phyloP scores from a whole-genome alignment of 495 filamentous ascomycete genomes.

The Hypoxylon crocopeplum region DNA sequence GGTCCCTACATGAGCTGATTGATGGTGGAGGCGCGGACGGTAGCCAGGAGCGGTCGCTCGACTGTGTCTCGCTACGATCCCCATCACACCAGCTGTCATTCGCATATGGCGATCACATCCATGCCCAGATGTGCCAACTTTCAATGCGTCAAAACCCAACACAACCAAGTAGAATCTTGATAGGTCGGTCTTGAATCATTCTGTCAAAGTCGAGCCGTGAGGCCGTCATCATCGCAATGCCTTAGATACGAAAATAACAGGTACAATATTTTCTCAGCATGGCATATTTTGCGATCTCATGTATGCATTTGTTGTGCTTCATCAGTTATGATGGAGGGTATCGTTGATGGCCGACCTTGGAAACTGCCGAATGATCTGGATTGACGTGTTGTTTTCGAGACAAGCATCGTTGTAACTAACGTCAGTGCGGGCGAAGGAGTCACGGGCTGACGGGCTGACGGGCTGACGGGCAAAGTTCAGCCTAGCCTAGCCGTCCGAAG shows the following conservation, averaged over 20 bases:
- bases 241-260: background rate
- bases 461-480: constrained; percentile 6
- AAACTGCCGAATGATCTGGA: constrained; percentile 29
- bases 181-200: constrained; percentile 8
- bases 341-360: constrained; percentile 14
- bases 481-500: constrained; percentile 25
- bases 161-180: constrained; percentile 7
- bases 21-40: constrained; percentile 16
- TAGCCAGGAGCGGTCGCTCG: constrained; percentile 34
- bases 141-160: constrained; percentile 6
- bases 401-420: constrained; percentile 18
- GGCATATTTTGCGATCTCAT: background rate
- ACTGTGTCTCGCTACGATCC: constrained; percentile 27
- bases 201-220: constrained; percentile 10
- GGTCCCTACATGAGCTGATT: constrained; percentile 15
- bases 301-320: constrained; percentile 6
- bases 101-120: constrained; percentile 28
- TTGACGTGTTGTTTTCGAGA: constrained; percentile 38
- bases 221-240: constrained; percentile 6
- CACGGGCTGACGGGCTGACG: constrained; percentile 6
- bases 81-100: constrained; percentile 24
- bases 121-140: constrained; percentile 13
- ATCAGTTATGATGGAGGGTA: constrained; percentile 4
- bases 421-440: constrained; percentile 24
- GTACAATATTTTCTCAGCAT: background rate